phyloP scores from a whole-genome alignment of 495 filamentous ascomycete genomes.

The Tricharina praecox region DNA sequence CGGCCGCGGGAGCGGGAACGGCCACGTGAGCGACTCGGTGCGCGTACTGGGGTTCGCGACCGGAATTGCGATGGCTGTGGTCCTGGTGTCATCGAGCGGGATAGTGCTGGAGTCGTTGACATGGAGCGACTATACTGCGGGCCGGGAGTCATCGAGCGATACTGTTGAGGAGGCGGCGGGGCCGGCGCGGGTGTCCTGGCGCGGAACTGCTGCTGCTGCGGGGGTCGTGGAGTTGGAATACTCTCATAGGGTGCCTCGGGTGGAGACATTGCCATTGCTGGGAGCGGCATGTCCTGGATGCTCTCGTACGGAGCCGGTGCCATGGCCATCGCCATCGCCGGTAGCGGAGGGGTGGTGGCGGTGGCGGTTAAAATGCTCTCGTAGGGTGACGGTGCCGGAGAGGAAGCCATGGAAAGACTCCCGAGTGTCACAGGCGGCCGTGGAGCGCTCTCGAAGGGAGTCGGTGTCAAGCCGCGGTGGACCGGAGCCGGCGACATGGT shows the following conservation, averaged over 20 bases:
- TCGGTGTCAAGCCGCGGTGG: constrained; percentile 2
- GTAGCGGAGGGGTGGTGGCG: constrained; percentile 2
- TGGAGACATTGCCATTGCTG: constrained; percentile 3
- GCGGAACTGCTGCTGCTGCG: too few species aligned
- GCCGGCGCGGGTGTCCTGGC: too few species aligned
- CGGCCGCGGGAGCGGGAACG: neutral
- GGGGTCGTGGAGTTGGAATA: too few species aligned
- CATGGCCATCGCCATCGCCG: constrained; percentile 2
- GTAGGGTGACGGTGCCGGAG: constrained; percentile 12
- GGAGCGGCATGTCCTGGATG: constrained; percentile 4
- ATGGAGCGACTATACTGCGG: neutral
- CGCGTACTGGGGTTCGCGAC: neutral
- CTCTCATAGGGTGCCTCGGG: too few species aligned
- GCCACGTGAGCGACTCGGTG: neutral
- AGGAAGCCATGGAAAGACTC: neutral
- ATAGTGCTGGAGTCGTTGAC: neutral
- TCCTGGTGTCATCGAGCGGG: neutral
- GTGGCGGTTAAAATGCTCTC: constrained; percentile 9
- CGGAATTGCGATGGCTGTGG: neutral
- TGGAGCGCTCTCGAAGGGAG: neutral
- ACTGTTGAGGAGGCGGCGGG: too few species aligned
- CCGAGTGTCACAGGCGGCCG: neutral
- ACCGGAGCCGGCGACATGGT: constrained; percentile 13
- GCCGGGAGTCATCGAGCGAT: too few species aligned
- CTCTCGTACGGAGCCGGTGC: neutral